A percentile compares a stretch with the other conserved stretches of the same genome.
These are phyloP conservation scores for Trichosporon sp. DNA, from an alignment of 1,284 basidiomycete genomes.

Conservation along the genomic window DNA sequence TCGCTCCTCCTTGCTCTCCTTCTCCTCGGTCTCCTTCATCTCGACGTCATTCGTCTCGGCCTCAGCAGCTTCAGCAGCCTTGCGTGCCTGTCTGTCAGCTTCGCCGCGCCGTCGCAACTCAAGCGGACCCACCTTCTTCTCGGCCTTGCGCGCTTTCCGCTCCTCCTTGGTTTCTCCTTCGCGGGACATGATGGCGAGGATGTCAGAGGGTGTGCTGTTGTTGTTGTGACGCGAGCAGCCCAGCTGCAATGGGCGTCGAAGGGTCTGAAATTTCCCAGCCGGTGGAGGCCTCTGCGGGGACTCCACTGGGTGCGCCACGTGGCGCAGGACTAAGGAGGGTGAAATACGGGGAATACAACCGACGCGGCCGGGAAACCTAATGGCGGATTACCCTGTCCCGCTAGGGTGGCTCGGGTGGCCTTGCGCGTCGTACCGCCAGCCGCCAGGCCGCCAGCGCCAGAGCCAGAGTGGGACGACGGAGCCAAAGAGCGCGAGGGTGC, in stretches of 20 bases:
- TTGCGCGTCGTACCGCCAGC: too few relatives aligned
- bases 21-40: background rate
- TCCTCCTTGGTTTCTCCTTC: constrained; percentile 13
- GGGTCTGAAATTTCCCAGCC: background rate
- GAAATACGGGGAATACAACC: background rate
- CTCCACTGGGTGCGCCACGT: background rate
- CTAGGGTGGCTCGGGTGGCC: background rate
- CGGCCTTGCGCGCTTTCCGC: constrained; percentile 5
- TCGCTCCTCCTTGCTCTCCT: constrained; percentile 28
- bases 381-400: background rate
- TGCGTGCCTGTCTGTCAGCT: background rate
- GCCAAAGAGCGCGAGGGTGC: background rate
- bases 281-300: background rate
- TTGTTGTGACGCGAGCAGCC: background rate
- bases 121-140: background rate
- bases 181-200: background rate
- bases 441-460: too few relatives aligned
- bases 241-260: background rate
- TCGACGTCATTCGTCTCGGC: background rate
- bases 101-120: too few relatives aligned
- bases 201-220: background rate
- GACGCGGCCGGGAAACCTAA: background rate
- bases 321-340: background rate
- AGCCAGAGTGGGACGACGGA: constrained; percentile 1
- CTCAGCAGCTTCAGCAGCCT: background rate